Evolutionary conservation across 1,284 basidiomycete species (phyloP).

Genomic region (Sporisorium graminicola): DNA sequence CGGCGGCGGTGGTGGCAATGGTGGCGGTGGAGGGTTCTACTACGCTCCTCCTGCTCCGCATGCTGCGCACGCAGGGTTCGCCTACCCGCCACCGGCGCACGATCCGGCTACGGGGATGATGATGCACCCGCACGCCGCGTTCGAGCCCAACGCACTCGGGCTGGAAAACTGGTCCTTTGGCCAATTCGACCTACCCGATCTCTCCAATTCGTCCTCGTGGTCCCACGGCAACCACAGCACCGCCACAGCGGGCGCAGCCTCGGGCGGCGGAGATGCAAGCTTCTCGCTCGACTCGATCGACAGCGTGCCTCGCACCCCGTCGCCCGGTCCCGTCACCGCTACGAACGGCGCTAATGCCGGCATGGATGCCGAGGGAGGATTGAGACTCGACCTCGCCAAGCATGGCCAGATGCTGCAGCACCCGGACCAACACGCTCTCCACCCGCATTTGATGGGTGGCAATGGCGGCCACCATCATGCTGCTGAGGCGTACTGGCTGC

Average conservation of each 20-base stretch:
- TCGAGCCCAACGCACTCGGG: slow-evolving; percentile 2
- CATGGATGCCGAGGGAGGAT: not conserved
- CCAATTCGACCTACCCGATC: slow-evolving; percentile 5
- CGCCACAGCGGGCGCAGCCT: not conserved
- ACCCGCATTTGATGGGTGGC: no score
- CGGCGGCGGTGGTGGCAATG: no score
- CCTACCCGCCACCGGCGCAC: not conserved
- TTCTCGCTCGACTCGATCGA: slow-evolving; percentile 13
- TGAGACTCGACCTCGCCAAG: slow-evolving; percentile 2
- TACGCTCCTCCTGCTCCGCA: not conserved
- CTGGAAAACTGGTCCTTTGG: slow-evolving; percentile 9
- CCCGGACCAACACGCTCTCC: no score
- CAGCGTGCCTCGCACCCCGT: slow-evolving; percentile 1
- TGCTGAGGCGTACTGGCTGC: not conserved
- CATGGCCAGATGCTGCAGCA: no score
- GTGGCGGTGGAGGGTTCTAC: not conserved
- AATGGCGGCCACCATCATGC: not conserved
- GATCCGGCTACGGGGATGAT: not conserved
- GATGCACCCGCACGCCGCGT: not conserved
- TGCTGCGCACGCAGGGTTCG: not conserved
- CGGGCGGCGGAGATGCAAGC: not conserved
- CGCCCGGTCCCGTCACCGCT: not conserved
- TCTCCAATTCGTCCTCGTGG: not conserved
- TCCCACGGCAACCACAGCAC: not conserved
- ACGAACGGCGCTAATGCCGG: not conserved